These are phyloP conservation scores for Coffea humblotiana DNA, from an alignment of 305 asterid species.

Conservation along the genomic window DNA sequence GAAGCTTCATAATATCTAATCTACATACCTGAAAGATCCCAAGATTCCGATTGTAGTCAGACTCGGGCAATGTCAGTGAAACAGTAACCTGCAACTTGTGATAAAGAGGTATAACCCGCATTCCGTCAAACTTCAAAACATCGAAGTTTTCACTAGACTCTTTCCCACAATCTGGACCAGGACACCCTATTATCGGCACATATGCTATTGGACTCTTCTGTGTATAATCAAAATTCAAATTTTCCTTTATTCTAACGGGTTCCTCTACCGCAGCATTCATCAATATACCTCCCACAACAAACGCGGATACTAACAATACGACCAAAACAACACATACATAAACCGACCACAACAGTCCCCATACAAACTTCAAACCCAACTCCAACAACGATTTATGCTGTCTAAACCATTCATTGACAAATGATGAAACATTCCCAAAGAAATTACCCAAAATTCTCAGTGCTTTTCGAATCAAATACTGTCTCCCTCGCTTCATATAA, in stretches of 20 bases:
- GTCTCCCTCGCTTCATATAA: constrained; percentile 38
- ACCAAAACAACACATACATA: constrained; percentile 73
- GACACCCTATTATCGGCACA: constrained; percentile 48
- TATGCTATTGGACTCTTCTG: constrained; percentile 78
- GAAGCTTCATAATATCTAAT: neutral
- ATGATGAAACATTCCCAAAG: constrained; percentile 31
- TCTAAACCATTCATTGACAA: constrained; percentile 51
- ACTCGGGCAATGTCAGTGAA: constrained; percentile 70
- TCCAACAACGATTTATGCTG: constrained; percentile 63
- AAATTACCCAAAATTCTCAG: constrained; percentile 34
- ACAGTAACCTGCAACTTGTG: constrained; percentile 75
- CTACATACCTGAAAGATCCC: constrained; percentile 86
- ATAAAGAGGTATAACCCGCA: constrained; percentile 59
- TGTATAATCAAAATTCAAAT: constrained; percentile 79
- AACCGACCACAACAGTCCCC: constrained; percentile 91
- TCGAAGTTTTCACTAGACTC: constrained; percentile 40
- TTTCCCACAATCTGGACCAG: constrained; percentile 34
- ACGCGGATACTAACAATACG: constrained; percentile 58
- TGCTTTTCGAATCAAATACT: constrained; percentile 30
- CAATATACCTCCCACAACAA: constrained; percentile 64
- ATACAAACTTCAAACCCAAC: constrained; percentile 67
- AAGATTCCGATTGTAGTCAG: constrained; percentile 83
- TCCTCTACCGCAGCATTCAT: constrained; percentile 61
- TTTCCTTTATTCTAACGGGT: constrained; percentile 57
- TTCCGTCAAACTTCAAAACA: constrained; percentile 31